Base-by-base conservation (phyloP, 139 green algal species). In the Zygnema circumcarinatum region DNA sequence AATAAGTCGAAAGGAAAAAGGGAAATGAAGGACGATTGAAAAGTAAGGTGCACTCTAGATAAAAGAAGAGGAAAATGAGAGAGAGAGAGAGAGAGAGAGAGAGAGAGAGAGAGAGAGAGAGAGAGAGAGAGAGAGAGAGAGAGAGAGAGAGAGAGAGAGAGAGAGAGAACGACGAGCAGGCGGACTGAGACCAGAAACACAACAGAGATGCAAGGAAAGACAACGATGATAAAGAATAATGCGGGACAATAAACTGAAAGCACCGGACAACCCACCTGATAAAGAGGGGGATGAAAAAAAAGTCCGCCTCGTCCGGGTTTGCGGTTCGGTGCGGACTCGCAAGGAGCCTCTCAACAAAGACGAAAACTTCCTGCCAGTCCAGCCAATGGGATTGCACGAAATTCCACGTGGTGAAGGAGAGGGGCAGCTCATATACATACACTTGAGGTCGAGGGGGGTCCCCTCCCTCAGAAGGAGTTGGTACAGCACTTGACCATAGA, bases 251-350 rank as follows among this genome's bases (percentile, higher is more conserved):
- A n/a, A n/a, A n/a, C n/a, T n/a, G n/a, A n/a, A 62, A 62, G 7
- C 16, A 62, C 47, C 16, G 16, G 47, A 62, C 7, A 62, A 62
- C 47, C 7, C 69, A 78, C 35, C 69, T 39, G 7, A 78, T 78
- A 39, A 39, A 86, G 33, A 67, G 40, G 16, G 86, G 86, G 11
- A 90, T 81, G 79, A 88, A 90, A 54, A 90, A 87, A 75, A 79
- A 90, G 40, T 90, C 86, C 0, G 94, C 94, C 29, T 92, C 81
- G 67, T 93, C 90, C 2, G 91, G 86, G 67, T 94, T 89, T 21
- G 93, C 90, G 0, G 94, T 95, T 16, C 94, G 85, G 89, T 95
- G 92, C 1, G 76, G 67, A 84, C 88, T 93, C 11, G 89, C 53
- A 86, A 96, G 90, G 40, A 96, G 81, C 42, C 84, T 78, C 90